phyloP scores from a whole-genome alignment of 176 grass and related monocot species.

The Eleusine indica region DNA sequence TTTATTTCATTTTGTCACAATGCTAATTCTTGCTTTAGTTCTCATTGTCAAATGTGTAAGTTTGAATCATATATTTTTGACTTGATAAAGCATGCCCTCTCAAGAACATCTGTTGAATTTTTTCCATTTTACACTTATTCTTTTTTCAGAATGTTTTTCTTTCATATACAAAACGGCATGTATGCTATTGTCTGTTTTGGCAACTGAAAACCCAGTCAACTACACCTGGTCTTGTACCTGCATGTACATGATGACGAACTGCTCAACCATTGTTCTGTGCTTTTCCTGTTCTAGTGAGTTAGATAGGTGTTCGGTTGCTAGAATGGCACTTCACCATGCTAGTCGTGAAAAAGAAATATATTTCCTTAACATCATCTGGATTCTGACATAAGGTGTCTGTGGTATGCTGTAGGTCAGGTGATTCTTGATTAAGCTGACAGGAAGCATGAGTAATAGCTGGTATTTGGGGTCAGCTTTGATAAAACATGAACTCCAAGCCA shows the following conservation, averaged over 20 bases:
- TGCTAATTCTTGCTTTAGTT: not conserved
- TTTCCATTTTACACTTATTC: too few relatives aligned
- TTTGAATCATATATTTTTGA: not conserved
- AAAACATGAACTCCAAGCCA: not conserved
- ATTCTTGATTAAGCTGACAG: slow-evolving; percentile 13
- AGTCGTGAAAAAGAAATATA: not conserved
- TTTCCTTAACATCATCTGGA: not conserved
- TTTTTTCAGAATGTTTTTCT: too few relatives aligned
- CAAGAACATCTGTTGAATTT: not conserved
- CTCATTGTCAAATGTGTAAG: slow-evolving; percentile 12
- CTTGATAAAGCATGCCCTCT: not conserved
- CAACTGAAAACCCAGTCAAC: not conserved
- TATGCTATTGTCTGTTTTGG: not conserved
- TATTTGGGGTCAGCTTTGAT: not conserved
- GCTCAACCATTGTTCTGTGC: not conserved
- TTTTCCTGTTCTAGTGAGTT: not conserved
- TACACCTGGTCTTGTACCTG: not conserved
- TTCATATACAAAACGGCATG: not conserved
- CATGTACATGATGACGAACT: not conserved
- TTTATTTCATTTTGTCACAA: not conserved
- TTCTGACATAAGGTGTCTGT: not conserved
- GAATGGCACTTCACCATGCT: not conserved
- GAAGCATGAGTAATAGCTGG: not conserved
- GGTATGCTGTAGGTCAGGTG: slow-evolving; percentile 7
- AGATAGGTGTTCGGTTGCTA: not conserved